phyloP scores from a whole-genome alignment of 2,329 filamentous ascomycete genomes.

The Lachnellula cervina region DNA sequence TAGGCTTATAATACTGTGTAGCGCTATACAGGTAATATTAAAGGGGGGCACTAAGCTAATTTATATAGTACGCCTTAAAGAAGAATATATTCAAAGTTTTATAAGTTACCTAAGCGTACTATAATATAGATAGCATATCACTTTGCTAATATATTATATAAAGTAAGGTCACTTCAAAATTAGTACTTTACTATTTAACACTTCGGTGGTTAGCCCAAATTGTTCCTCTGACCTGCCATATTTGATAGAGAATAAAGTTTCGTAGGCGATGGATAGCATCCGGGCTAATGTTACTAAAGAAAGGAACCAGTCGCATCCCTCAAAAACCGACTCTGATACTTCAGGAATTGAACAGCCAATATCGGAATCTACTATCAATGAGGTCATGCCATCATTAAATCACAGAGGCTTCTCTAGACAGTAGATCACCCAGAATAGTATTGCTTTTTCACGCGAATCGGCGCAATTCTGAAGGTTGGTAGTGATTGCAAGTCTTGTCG shows the following conservation, averaged over 20 bases:
- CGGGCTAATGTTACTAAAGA: conserved; percentile 30
- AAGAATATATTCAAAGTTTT: no score
- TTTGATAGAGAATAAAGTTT: conserved; percentile 34
- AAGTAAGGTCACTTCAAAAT: no score
- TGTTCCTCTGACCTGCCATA: no score
- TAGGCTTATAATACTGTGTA: no score
- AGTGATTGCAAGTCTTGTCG: conserved; percentile 32
- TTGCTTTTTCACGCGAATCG: conserved; percentile 12
- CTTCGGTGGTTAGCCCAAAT: no score
- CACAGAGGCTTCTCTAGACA: conserved; percentile 34
- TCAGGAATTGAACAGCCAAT: conserved; percentile 34
- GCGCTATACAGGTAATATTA: no score
- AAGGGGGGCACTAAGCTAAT: no score
- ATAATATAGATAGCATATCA: no score
- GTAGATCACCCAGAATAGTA: conserved; percentile 39
- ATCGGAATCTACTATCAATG: conserved; percentile 36
- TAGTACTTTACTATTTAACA: no score
- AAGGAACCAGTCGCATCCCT: conserved; percentile 35
- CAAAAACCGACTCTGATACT: conserved; percentile 31
- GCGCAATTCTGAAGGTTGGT: conserved; percentile 29
- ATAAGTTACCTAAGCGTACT: no score
- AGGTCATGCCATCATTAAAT: conserved; percentile 31
- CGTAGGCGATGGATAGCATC: conserved; percentile 32
- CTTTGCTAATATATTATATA: no score
- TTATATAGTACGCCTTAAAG: no score